Percentiles rank a stretch among this genome's conserved stretches.
Conservation (phyloP, 2,329 filamentous ascomycete genomes). For the Claviceps africana region DNA sequence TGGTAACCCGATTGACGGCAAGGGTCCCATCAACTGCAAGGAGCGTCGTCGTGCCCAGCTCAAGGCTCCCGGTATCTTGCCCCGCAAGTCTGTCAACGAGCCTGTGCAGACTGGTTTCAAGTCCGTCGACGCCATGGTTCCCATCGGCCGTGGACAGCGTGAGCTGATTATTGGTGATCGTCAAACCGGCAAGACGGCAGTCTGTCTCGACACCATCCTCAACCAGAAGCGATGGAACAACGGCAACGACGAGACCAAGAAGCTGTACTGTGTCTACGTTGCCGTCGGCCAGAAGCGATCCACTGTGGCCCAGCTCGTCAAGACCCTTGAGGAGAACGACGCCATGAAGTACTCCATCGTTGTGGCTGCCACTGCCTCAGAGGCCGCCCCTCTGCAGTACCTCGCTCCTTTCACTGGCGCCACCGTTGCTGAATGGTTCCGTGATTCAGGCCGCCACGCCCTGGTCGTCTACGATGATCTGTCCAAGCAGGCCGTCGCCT, state of each 20-base stretch:
- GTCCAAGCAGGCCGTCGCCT: conserved; percentile 94
- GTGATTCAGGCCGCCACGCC: conserved; percentile 77
- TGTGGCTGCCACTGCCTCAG: conserved; percentile 91
- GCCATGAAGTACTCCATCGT: conserved; percentile 96
- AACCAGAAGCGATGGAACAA: conserved; percentile 99
- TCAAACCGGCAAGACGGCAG: conserved; percentile 99
- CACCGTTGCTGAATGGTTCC: conserved; percentile 57
- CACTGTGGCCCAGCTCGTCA: conserved; percentile 96
- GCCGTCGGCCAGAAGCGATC: conserved; percentile 99
- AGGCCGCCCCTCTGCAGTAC: conserved; percentile 91
- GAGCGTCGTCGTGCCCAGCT: conserved; percentile 93
- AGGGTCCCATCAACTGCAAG: conserved; percentile 87
- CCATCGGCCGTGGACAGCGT: conserved; percentile 99
- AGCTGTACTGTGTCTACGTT: conserved; percentile 99
- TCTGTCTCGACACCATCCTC: conserved; percentile 92
- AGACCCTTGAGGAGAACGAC: conserved; percentile 99
- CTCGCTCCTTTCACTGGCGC: conserved; percentile 79
- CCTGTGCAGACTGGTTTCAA: conserved; percentile 99
- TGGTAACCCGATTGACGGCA: conserved; percentile 98
- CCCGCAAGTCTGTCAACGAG: conserved; percentile 93
- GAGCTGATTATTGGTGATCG: conserved; percentile 99
- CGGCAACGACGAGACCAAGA: conserved; percentile 77
- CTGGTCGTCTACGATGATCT: conserved; percentile 90
- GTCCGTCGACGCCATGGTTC: conserved; percentile 98
- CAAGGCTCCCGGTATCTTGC: conserved; percentile 97